Conservation (phyloP, 148 eudicot genomes). For the Cornus kousa region DNA sequence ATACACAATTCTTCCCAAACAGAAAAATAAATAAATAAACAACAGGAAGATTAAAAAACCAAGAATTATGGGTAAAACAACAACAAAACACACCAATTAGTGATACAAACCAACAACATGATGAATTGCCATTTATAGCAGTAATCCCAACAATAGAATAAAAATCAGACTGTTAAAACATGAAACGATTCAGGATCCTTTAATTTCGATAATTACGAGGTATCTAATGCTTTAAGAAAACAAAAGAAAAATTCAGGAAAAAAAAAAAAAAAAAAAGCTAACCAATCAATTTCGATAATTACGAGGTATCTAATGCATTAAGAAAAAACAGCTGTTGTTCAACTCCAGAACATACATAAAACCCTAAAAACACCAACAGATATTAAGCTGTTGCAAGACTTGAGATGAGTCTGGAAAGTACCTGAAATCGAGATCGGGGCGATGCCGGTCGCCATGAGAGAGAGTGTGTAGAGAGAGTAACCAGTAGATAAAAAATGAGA, state of each 20-base stretch:
- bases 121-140: neutral
- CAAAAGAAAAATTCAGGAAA: neutral
- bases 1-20: too few relatives aligned
- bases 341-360: neutral
- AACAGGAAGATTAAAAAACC: too few relatives aligned
- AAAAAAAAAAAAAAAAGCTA: neutral
- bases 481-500: neutral
- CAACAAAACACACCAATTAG: too few relatives aligned
- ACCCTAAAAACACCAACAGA: neutral
- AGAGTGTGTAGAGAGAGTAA: neutral
- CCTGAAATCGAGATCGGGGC: slow-evolving; percentile 41
- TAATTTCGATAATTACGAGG: neutral
- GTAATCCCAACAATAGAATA: neutral
- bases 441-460: slow-evolving; percentile 35
- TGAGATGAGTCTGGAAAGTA: slow-evolving; percentile 4
- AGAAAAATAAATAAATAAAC: too few relatives aligned
- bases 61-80: too few relatives aligned
- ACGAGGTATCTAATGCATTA: neutral
- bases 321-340: neutral
- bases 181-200: neutral
- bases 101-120: neutral
- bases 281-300: neutral
- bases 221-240: neutral
- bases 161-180: neutral
- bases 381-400: neutral